phyloP scores from a whole-genome alignment of 1,284 basidiomycete species.

The Sporisorium reilianum region DNA sequence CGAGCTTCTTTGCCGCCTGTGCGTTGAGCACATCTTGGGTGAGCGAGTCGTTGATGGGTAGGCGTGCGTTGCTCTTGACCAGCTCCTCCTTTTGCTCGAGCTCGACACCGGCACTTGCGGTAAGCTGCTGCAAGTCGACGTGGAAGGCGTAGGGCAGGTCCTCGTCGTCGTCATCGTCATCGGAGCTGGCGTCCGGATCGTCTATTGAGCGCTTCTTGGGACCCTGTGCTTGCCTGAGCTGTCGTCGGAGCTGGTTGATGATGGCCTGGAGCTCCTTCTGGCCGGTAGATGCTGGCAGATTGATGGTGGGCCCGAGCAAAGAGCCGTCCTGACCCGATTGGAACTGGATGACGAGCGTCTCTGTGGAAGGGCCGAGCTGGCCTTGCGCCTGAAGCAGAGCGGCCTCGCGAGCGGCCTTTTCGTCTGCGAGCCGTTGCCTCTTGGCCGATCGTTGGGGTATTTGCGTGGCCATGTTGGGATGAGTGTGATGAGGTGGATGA shows the following conservation, averaged over 20 bases:
- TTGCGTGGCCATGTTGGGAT: constrained; percentile 60
- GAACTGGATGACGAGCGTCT: constrained; percentile 65
- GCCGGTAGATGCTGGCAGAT: constrained; percentile 62
- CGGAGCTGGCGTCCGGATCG: constrained; percentile 42
- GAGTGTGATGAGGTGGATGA: not conserved
- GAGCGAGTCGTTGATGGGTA: constrained; percentile 61
- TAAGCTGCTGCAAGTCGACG: constrained; percentile 51
- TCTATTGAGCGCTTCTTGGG: constrained; percentile 39
- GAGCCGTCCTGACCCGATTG: constrained; percentile 61
- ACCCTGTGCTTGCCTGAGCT: constrained; percentile 45
- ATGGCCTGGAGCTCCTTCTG: constrained; percentile 61
- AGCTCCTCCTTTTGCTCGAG: constrained; percentile 28
- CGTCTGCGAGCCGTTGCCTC: constrained; percentile 54
- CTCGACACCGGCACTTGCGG: constrained; percentile 20
- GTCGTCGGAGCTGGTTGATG: constrained; percentile 62
- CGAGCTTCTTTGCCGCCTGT: constrained; percentile 57
- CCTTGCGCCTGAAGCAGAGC: constrained; percentile 51
- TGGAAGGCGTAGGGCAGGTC: constrained; percentile 67
- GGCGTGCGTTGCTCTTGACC: constrained; percentile 50
- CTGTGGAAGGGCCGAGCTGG: constrained; percentile 56
- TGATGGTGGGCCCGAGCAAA: constrained; percentile 63
- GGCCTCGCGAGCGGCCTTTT: constrained; percentile 48
- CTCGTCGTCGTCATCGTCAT: constrained; percentile 64
- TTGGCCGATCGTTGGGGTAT: constrained; percentile 59
- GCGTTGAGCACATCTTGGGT: constrained; percentile 59